A percentile compares a stretch with the other conserved stretches of the same genome.
Conservation (phyloP, 352 stramenopile species). For the Phytophthora cajani region DNA sequence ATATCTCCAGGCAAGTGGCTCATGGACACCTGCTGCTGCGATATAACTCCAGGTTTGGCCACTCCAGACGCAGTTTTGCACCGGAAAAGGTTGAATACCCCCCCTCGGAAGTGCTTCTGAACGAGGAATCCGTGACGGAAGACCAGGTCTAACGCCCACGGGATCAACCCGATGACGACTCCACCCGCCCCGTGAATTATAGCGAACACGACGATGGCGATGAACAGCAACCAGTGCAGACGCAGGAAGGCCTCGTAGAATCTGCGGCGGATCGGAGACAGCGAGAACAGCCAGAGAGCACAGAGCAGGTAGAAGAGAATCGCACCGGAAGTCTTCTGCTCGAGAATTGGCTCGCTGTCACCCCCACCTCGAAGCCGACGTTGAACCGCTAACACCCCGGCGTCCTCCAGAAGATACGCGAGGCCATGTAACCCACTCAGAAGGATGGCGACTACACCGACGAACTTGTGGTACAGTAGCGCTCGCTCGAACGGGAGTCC, state of each 20-base stretch:
- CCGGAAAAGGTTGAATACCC: conserved; percentile 17
- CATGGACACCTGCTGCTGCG: conserved; percentile 22
- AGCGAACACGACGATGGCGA: conserved; percentile 39
- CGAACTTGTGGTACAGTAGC: conserved; percentile 57
- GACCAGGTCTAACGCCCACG: conserved; percentile 42
- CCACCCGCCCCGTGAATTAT: conserved; percentile 45
- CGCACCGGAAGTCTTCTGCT: not conserved
- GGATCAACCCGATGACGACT: conserved; percentile 35
- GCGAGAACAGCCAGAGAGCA: conserved; percentile 33
- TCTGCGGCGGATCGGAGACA: conserved; percentile 37
- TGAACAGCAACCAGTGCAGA: conserved; percentile 53
- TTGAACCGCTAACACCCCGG: conserved; percentile 1
- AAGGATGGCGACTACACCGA: conserved; percentile 36
- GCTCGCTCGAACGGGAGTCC: conserved; percentile 51
- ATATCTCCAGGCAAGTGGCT: conserved; percentile 24
- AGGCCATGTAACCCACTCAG: conserved; percentile 41
- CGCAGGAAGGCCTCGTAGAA: conserved; percentile 60
- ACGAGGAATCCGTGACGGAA: conserved; percentile 37
- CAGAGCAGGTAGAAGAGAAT: conserved; percentile 39
- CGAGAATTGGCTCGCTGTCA: not conserved
- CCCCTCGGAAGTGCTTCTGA: conserved; percentile 23
- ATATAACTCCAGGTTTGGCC: conserved; percentile 20
- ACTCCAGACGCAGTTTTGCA: conserved; percentile 8
- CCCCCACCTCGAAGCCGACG: not conserved
- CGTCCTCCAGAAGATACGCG: conserved; percentile 35